Base-by-base conservation (phyloP, 305 asterid species). In the Fraxinus sp. region DNA sequence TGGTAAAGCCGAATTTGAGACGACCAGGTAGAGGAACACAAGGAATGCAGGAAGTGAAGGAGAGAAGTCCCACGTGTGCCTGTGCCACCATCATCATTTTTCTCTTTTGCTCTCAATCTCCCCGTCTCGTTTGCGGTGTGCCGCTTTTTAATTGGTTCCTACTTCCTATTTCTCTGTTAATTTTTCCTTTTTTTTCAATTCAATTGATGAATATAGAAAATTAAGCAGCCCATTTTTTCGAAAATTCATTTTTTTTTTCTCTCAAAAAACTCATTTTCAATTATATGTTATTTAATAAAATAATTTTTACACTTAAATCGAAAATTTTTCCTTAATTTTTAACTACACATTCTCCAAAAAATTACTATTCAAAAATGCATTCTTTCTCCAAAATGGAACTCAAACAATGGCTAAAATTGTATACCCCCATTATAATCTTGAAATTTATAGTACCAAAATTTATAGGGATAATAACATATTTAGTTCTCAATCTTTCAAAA, bases 31-130 rank as follows among this genome's bases (percentile, higher is more conserved):
- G 83, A 82, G 88, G 80, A 37, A 83, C 74, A 75, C 88, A 84
- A 72, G 82, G 84, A 68, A 86, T 89, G 87, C 79, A 81, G 80
- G 93, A 85, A 62, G 91, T 84, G 89, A 88, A 86, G 73, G 89
- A 85, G 81, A 85, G 78, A 81, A 85, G 79, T 71, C 89, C 91
- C 85, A 79, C 85, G 22, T 79, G 81, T 57, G 89, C 82, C 20
- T 49, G 59, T 49, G 59, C 18, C 20, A 1, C 59, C 62, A 83
- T 85, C 82, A 74, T 89, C 91, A 87, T 90, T 62, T 80, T 75
- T 84, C 24, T 49, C 78, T 71, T 43, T 64, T 49, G 24, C 30
- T 28, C 75, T 68, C 39, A 64, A 24, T 64, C 72, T 64, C 75
- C 18, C 43, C 1, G 26, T 55, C 66, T 33, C 20, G 3, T 9